Evolutionary conservation across 768 basidiomycete species (phyloP).

Genomic region (Cubamyces sp.): DNA sequence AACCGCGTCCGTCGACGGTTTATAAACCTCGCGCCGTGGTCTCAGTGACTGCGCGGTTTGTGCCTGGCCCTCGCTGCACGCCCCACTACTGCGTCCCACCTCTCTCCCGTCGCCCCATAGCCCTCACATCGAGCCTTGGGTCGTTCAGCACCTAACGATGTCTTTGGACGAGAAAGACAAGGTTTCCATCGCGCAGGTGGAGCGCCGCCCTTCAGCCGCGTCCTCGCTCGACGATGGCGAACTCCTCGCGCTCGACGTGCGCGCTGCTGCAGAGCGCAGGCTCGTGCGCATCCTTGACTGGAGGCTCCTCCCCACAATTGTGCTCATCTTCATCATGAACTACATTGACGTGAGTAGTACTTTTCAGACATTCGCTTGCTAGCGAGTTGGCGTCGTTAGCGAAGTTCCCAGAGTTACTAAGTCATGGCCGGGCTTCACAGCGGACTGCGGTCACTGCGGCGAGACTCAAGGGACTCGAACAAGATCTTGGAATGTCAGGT

Average conservation of each 20-base stretch:
- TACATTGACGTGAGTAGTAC: constrained; percentile 58
- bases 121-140: neutral
- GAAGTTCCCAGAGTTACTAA: too few species aligned
- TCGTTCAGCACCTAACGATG: neutral
- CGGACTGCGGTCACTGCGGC: constrained; percentile 45
- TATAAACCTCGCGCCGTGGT: neutral
- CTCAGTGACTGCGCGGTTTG: neutral
- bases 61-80: constrained; percentile 1
- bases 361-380: too few species aligned
- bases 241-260: constrained; percentile 28
- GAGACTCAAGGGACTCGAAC: constrained; percentile 43
- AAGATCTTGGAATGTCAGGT: constrained; percentile 43
- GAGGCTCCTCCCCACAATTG: constrained; percentile 58
- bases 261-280: constrained; percentile 37
- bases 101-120: neutral
- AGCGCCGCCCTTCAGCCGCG: constrained; percentile 6
- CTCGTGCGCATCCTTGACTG: constrained; percentile 61
- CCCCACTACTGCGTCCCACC: neutral
- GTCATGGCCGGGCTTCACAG: constrained; percentile 24
- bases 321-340: constrained; percentile 67
- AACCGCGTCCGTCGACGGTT: neutral
- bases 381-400: too few species aligned
- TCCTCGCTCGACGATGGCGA: constrained; percentile 23
- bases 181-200: constrained; percentile 10
- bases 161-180: constrained; percentile 21